phyloP scores from a whole-genome alignment of 1,284 basidiomycete species.

The Malassezia sympodialis region DNA sequence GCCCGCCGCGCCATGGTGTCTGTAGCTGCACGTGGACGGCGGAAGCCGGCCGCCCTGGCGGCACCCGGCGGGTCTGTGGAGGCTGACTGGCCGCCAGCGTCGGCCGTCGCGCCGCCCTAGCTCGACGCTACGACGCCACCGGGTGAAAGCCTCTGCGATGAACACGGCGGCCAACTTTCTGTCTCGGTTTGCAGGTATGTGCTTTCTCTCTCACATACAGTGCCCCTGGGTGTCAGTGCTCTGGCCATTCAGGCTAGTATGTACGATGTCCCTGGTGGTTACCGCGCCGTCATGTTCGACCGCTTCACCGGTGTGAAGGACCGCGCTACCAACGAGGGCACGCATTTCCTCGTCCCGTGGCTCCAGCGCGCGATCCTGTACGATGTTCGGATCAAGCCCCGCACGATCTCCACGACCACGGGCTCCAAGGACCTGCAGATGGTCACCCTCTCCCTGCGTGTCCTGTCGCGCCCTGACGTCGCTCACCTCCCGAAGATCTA shows the following conservation, averaged over 20 bases:
- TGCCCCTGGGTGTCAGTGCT: constrained; percentile 46
- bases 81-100: constrained; percentile 10
- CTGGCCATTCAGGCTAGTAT: constrained; percentile 47
- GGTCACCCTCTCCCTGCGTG: constrained; percentile 82
- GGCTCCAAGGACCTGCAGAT: constrained; percentile 94
- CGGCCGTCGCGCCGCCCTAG: background rate
- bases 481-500: constrained; percentile 84
- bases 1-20: background rate
- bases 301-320: constrained; percentile 74
- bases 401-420: constrained; percentile 92
- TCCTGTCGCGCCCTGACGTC: constrained; percentile 84
- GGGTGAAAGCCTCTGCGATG: background rate
- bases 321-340: constrained; percentile 59
- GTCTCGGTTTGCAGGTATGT: constrained; percentile 15
- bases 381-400: constrained; percentile 93
- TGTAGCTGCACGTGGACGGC: background rate
- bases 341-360: constrained; percentile 92
- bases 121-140: background rate
- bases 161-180: constrained; percentile 13
- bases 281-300: constrained; percentile 95
- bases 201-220: constrained; percentile 16
- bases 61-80: constrained; percentile 1
- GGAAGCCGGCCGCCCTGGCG: background rate
- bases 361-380: constrained; percentile 81
- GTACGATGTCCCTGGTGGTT: constrained; percentile 56